Evolutionary conservation across 495 filamentous ascomycete species (phyloP).

Genomic region (Talaromyces adpressus): DNA sequence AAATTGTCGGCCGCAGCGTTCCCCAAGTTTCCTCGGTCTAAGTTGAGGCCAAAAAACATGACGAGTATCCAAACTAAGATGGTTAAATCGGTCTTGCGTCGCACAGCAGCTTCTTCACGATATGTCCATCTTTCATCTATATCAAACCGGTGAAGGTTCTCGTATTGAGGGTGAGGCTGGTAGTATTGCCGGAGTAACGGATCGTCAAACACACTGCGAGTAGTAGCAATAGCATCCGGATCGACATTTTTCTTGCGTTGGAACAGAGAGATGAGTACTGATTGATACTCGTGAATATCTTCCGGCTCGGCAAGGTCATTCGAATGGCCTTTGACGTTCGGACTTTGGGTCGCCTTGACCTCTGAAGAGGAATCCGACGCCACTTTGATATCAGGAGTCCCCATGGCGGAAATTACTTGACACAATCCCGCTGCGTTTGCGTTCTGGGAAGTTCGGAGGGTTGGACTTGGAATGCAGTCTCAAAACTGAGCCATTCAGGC

Average conservation of each 20-base stretch:
- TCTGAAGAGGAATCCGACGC: background rate
- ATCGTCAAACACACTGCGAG: slow-evolving; percentile 42
- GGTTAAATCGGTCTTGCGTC: slow-evolving; percentile 28
- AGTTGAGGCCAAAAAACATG: slow-evolving; percentile 69
- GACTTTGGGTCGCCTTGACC: background rate
- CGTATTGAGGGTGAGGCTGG: slow-evolving; percentile 32
- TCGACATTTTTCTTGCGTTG: slow-evolving; percentile 19
- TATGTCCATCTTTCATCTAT: slow-evolving; percentile 37
- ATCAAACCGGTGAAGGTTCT: slow-evolving; percentile 35
- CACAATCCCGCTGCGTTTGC: background rate
- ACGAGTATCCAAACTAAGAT: slow-evolving; percentile 58
- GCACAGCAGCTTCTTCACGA: slow-evolving; percentile 30
- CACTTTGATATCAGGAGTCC: background rate
- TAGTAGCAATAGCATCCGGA: slow-evolving; percentile 46
- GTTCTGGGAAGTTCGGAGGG: background rate
- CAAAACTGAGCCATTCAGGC: background rate
- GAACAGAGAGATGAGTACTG: slow-evolving; percentile 10
- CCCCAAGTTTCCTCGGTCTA: slow-evolving; percentile 64
- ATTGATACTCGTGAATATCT: slow-evolving; percentile 2
- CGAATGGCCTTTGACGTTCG: slow-evolving; percentile 9
- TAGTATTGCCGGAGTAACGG: slow-evolving; percentile 34
- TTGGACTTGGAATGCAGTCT: background rate
- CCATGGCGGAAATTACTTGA: background rate
- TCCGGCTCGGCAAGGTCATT: slow-evolving; percentile 11
- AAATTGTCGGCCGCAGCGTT: slow-evolving; percentile 61